Evolutionary conservation across 768 basidiomycete species (phyloP), one percentile per base, ranked within the genome.

Genomic region (Tylopilus sp.): DNA sequence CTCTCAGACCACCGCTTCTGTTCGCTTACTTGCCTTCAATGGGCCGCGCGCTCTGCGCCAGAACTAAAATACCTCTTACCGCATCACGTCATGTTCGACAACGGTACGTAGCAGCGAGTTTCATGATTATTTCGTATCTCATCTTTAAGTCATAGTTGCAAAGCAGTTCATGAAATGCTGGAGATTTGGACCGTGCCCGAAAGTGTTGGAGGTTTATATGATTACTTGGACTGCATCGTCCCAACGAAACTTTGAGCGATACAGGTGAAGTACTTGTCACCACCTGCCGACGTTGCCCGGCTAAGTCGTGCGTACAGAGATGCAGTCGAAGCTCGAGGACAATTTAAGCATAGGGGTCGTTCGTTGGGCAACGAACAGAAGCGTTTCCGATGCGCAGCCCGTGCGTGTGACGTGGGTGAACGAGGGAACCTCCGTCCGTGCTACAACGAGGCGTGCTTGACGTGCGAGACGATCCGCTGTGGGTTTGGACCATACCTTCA

Each of bases 401-500:
- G 64, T 3, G 65, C 55, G 6, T 67, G 64, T 18, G 53, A 40
- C n/a, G 26, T 65, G 15, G 64, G 64, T 1, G 64, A 65, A 42
- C 18, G 30, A 3, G 59, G 50, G 15, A 63, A 67, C n/a, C 5
- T 55, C 25, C 22, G 20, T 1, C 57, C 52, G 3, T 65, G 65
- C 20, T 13, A 15, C n/a, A 26, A 47, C 36, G 17, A 47, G 11
- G 40, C 21, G 9, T 65, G 64, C n/a, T 52, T 28, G 51, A 30
- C 49, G 3, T 65, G 64, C 8, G 59, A 65, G 33, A 51, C 62
- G 12, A 65, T 67, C 8, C 47, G 51, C 7, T 35, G 4, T 9
- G 64, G 64, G 12, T 67, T 67, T 10, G 46, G 40, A 17, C 62
- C 65, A 0, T 51, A 61, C 25, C 50, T 65, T 40, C n/a, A 0